Evolutionary conservation across 176 grass and related monocot genomes (phyloP), one percentile per base, ranked within the genome.

Genomic region (Echinochloa phyllopogon): DNA sequence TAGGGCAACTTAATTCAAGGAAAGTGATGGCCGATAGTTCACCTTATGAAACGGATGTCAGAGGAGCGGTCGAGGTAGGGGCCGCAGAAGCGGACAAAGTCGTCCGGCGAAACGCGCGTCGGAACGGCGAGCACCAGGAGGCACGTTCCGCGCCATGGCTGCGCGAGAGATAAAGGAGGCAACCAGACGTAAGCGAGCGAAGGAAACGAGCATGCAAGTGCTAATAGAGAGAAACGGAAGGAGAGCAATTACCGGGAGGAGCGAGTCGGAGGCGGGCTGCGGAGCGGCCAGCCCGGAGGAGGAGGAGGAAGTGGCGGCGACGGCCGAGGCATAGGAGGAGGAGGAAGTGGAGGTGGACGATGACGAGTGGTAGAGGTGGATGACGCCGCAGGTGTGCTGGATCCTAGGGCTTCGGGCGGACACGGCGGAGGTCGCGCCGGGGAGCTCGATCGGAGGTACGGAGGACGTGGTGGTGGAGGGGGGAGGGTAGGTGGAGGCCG

Each of bases 81-180:
- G 14, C 90, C 91, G 14, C 96, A 98, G 43, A 98, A 94, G 61
- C 91, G 90, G 37, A 95, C 56, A 60, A 98, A 94, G 70, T 98
- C 93, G 6, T 98, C 96, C 9, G 93, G 93, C 14, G 91, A 86
- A 74, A 98, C 77, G 53, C 77, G 83, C 29, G 82, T 69, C 8
- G 93, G 91, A 33, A 98, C 94, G 1, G 91, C 91, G n/a, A 98
- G 93, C 41, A 95, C 85, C 45, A 92, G 84, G 73, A 98, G 91
- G 12, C 85, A 77, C 8, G 91, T 95, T 29, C 87, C 91, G 6
- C 93, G 91, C 77, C 83, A 88, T 20, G 70, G 23, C 92, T 95
- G 69, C 39, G 24, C 52, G 56, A 23, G 14, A 60, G 13, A 77
- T 27, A 36, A 3, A 72, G 27, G 36, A 39, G 82, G 49, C 3